Evolutionary conservation across 164 flowering plant species (phyloP), one percentile per base, ranked within the genome.

Genomic region (Berberis thunbergii): DNA sequence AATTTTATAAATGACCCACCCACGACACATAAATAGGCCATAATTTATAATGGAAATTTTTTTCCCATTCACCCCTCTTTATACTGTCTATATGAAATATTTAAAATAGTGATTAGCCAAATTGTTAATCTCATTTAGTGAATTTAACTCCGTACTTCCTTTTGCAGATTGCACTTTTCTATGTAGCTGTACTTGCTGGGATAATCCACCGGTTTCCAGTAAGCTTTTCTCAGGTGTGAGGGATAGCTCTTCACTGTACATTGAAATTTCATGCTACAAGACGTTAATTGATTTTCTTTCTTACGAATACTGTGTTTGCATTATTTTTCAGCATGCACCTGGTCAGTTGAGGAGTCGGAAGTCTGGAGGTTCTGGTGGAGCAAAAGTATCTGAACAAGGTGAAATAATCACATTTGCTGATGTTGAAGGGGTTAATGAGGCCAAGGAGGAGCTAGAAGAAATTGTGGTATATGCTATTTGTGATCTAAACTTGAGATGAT

Each of bases 381-480:
- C 85, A 49, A 88, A 88, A 84, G 86, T 73, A 10, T 68, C 95
- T 72, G 96, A 87, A 63, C 91, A 86, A 62, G 88, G 91, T 54
- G 99, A 89, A 66, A 63, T 75, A 39, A 66, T 94, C 64, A 88
- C 91, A 26, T 94, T 94, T 85, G 78, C 95, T 71, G 99, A 94
- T 79, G 96, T 94, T 76, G 99, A 97, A 4, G 99, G 99, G 63
- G 99, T 94, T 70, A 97, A 94, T 72, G 99, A 94, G 78, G 99
- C 99, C 40, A 94, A 94, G 78, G 99, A 94, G 74, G 99, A 94
- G 84, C 79, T 94, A 40, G 97, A 91, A 79, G 99, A 94, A 78
- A 94, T 94, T 75, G 99, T 94, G 86, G 99, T 94, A 88, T 74
- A 79, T 65, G 65, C 3, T 49, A 41, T 2, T 13, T 43, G 60